These are phyloP conservation scores for Trichoderma sp. DNA, from an alignment of 2,329 filamentous ascomycete species.

Conservation along the genomic window DNA sequence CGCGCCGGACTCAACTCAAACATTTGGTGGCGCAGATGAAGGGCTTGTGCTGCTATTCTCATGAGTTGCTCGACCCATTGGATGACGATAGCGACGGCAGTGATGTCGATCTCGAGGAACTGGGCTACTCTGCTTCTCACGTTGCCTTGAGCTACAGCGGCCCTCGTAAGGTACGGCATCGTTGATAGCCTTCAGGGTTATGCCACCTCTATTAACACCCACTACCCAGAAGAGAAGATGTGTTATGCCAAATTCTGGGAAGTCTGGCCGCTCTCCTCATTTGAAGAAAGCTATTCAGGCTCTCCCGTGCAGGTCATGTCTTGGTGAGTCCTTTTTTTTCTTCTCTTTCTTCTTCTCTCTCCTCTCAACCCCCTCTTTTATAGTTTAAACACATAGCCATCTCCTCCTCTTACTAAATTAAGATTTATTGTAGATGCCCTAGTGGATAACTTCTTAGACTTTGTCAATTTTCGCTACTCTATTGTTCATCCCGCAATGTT, in stretches of 20 bases:
- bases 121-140: conserved; percentile 37
- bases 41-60: background rate
- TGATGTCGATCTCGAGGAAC: conserved; percentile 31
- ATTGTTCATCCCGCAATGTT: conserved; percentile 37
- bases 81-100: conserved; percentile 25
- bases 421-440: conserved; percentile 30
- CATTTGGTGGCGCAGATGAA: background rate
- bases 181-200: background rate
- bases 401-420: background rate
- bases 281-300: conserved; percentile 32
- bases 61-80: conserved; percentile 22
- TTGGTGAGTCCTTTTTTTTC: conserved; percentile 28
- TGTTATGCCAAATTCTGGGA: conserved; percentile 15
- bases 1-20: background rate
- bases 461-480: conserved; percentile 40
- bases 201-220: background rate
- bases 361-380: no score
- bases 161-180: background rate
- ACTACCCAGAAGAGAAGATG: background rate
- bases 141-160: background rate
- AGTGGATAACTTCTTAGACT: conserved; percentile 38
- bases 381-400: no score
- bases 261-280: conserved; percentile 27
- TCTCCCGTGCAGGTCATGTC: conserved; percentile 35
- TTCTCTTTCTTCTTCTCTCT: no score